Base-by-base conservation (phyloP, 495 filamentous ascomycete species). In the Pseudomonodictys pantanalensis region DNA sequence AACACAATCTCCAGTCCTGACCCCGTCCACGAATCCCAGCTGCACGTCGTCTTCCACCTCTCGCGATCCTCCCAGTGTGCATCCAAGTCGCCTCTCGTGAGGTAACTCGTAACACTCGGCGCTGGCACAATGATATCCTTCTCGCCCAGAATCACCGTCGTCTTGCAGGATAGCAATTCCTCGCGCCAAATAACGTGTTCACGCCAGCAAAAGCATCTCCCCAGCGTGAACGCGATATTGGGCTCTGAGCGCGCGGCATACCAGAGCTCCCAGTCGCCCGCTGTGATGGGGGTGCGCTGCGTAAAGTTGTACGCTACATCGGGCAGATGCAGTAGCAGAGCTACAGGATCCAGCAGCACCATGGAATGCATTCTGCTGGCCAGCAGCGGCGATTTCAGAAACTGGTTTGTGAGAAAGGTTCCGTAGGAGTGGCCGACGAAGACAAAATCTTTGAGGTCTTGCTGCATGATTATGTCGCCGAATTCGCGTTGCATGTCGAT, bases 261-360 rank as follows among this genome's bases (percentile, higher is more conserved):
- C 65, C 65, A 70, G 2, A 72, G 47, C 35, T 68, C 52, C 62
- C 59, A 68, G 33, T 72, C 68, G 22, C 62, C 65, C 29, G 69
- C 65, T 29, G 38, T 45, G 17, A 53, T 49, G 17, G 39, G 57
- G 3, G 8, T 18, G 10, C 57, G 9, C 3, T 18, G 29, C 28
- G 38, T 47, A 48, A 70, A 71, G 48, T 72, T 72, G 58, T 70
- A 70, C 1, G 69, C 65, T 5, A 70, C 58, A 44, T 70, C 68
- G 7, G 68, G 68, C 39, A 66, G 54, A 47, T 70, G 65, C 12
- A 72, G 60, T 1, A 70, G 51, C 1, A 70, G 29, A 12, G 62
- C 56, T 8, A 72, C 65, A 3, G 69, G 69, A 50, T 72, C 69
- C 20, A 72, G 38, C 23, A 72, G 41, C 8, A 70, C 22, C 6